Percentiles rank a stretch among this genome's conserved stretches.
These are phyloP conservation scores for Fusarium torulosum DNA, from an alignment of 2,329 filamentous ascomycete genomes.

Conservation along the genomic window DNA sequence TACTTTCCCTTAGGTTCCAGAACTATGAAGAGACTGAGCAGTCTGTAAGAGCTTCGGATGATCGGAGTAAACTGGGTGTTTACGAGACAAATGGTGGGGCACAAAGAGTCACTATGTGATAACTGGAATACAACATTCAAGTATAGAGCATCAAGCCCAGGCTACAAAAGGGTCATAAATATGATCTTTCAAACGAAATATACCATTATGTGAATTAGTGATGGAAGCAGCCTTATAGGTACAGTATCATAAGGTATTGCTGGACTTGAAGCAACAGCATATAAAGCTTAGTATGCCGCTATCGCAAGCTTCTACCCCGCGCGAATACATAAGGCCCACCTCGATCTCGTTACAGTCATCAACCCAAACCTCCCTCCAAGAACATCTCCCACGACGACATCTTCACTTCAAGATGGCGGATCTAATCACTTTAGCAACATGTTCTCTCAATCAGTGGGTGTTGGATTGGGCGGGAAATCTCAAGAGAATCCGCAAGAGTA, in stretches of 20 bases:
- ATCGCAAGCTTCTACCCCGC: constrained; percentile 36
- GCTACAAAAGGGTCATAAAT: not conserved
- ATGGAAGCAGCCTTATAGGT: too few relatives aligned
- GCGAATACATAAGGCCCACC: constrained; percentile 30
- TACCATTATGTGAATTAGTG: too few relatives aligned
- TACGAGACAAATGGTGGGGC: constrained; percentile 18
- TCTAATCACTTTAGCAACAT: constrained; percentile 51
- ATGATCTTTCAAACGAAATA: not conserved
- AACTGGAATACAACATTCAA: not conserved
- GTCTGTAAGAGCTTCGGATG: not conserved
- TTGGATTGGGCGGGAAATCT: constrained; percentile 65
- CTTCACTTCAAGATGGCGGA: constrained; percentile 31
- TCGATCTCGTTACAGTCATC: constrained; percentile 1
- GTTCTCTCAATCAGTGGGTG: constrained; percentile 56
- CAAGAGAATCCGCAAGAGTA: constrained; percentile 72
- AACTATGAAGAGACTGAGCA: too few relatives aligned
- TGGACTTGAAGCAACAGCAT: too few relatives aligned
- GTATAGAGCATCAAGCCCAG: too few relatives aligned
- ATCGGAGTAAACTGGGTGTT: constrained; percentile 9
- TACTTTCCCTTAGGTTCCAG: not conserved
- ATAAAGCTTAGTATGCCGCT: constrained; percentile 13
- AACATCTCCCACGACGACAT: not conserved
- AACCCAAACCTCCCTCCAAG: not conserved
- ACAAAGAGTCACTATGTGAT: constrained; percentile 10
- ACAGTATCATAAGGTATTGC: too few relatives aligned